phyloP scores from a whole-genome alignment of 768 basidiomycete species.

The Phylloporus sp. region DNA sequence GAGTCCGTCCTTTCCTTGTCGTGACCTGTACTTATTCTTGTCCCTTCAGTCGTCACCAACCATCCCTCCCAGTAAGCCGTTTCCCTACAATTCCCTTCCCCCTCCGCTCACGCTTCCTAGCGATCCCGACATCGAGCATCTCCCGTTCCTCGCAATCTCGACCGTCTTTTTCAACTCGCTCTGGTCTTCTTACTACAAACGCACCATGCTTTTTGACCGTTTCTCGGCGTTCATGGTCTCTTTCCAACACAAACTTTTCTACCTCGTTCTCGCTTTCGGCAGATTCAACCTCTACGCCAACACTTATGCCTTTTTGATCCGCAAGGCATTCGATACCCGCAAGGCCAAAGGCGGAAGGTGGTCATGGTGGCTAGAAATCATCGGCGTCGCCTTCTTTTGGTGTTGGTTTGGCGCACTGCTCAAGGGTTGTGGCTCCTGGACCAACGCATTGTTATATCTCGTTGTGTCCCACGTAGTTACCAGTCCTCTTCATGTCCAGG shows the following conservation, averaged over 20 bases:
- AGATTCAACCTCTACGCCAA: conserved; percentile 93
- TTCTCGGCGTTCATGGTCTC: conserved; percentile 61
- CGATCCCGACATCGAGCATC: conserved; percentile 79
- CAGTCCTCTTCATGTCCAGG: conserved; percentile 94
- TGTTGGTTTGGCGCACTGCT: conserved; percentile 76
- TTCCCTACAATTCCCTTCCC: neutral
- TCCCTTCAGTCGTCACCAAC: conserved; percentile 80
- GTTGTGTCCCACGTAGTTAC: conserved; percentile 81
- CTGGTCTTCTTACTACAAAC: conserved; percentile 94
- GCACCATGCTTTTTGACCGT: conserved; percentile 73
- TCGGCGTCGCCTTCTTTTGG: conserved; percentile 81
- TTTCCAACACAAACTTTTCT: conserved; percentile 90
- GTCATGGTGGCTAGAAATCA: conserved; percentile 74
- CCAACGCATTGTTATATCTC: conserved; percentile 64
- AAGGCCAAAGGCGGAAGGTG: conserved; percentile 66
- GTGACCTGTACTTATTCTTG: conserved; percentile 4
- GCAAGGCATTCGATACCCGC: conserved; percentile 58
- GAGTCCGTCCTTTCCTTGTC: conserved; percentile 35
- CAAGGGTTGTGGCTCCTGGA: conserved; percentile 65
- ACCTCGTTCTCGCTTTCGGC: conserved; percentile 82
- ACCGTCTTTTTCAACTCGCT: conserved; percentile 79
- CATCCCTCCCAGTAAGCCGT: conserved; percentile 83
- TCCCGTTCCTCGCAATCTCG: conserved; percentile 94
- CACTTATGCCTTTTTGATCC: conserved; percentile 72
- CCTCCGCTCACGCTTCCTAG: conserved; percentile 35